A percentile compares a stretch with the other conserved stretches of the same genome.
These are phyloP conservation scores for Nepenthes alata DNA, from an alignment of 179 eudicot genomes.

Conservation along the genomic window DNA sequence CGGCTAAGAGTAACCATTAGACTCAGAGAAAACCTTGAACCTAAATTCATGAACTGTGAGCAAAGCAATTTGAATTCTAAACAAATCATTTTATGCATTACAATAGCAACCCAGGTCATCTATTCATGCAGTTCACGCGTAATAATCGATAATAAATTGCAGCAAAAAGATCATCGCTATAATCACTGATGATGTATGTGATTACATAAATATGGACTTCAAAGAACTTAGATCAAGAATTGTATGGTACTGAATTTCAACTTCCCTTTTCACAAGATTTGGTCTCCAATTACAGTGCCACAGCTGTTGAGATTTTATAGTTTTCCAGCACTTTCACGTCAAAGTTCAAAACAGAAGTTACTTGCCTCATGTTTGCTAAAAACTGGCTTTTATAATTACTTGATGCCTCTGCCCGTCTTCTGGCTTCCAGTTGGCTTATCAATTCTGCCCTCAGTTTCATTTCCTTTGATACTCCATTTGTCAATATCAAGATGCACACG, in stretches of 20 bases:
- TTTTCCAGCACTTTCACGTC: background rate
- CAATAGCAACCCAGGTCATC: too few relatives aligned
- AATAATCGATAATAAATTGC: too few relatives aligned
- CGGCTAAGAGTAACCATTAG: background rate
- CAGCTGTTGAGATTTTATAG: background rate
- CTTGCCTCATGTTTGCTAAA: constrained; percentile 93
- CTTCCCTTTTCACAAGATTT: too few relatives aligned
- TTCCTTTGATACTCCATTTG: constrained; percentile 97
- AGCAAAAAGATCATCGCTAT: too few relatives aligned
- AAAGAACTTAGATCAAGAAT: too few relatives aligned
- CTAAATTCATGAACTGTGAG: background rate
- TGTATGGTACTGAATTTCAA: too few relatives aligned
- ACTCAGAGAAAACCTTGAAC: background rate
- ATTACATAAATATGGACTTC: too few relatives aligned
- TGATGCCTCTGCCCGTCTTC: constrained; percentile 95
- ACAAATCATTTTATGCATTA: too few relatives aligned
- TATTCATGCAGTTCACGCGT: too few relatives aligned
- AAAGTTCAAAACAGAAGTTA: background rate
- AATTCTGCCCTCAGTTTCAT: constrained; percentile 93
- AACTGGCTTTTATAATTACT: constrained; percentile 98
- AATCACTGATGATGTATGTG: too few relatives aligned
- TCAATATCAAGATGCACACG: constrained; percentile 72
- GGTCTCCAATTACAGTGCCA: too few relatives aligned
- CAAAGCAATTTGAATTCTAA: too few relatives aligned
- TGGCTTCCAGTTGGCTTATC: constrained; percentile 85